Percentiles rank a stretch among this genome's conserved stretches.
Evolutionary conservation across 306 rosid genomes (phyloP).

Genomic region (Glycine soja): DNA sequence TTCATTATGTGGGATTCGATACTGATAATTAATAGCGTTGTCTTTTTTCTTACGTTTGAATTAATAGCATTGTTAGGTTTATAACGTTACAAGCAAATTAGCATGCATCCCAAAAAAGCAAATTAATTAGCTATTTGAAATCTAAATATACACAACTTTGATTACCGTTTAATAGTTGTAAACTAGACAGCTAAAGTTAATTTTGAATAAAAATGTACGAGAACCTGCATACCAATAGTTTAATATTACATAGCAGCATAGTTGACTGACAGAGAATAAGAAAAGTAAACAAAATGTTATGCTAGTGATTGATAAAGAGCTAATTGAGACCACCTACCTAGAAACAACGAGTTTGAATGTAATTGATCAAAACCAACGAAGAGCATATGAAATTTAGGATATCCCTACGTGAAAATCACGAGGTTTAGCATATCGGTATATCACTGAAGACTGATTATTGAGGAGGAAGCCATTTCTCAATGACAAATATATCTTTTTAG

Average conservation of each 20-base stretch:
- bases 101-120: too few relatives aligned
- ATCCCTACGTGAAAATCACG: background rate
- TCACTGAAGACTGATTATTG: too few relatives aligned
- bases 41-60: too few relatives aligned
- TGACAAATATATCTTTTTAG: background rate
- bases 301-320: background rate
- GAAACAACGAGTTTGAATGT: background rate
- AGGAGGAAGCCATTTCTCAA: background rate
- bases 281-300: background rate
- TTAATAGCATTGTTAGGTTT: too few relatives aligned
- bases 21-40: too few relatives aligned
- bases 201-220: background rate
- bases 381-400: background rate
- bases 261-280: background rate
- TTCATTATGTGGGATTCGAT: too few relatives aligned
- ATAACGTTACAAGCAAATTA: too few relatives aligned
- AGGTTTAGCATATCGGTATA: background rate
- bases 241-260: background rate
- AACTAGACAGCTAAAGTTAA: background rate
- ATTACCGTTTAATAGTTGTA: background rate
- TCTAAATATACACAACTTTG: too few relatives aligned
- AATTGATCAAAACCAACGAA: background rate
- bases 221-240: background rate
- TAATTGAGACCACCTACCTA: background rate
- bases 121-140: too few relatives aligned